phyloP scores from a whole-genome alignment of 208 protist genomes.

The Wallacemonas collosoma region DNA sequence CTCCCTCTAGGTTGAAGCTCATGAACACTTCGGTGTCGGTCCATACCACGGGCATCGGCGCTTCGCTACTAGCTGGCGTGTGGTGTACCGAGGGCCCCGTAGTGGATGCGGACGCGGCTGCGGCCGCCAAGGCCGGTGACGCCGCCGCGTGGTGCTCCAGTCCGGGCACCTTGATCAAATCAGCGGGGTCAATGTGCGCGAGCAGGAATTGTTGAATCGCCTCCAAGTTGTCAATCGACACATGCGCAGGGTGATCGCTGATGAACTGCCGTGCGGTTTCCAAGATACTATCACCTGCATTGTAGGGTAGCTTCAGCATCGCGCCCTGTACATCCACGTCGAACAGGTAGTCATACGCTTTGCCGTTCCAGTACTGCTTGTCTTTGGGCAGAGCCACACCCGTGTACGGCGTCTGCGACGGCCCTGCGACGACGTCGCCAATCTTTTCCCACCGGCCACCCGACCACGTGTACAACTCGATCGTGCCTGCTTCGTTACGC shows the following conservation, averaged over 20 bases:
- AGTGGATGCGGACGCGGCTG: constrained; percentile 6
- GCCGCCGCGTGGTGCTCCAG: background rate
- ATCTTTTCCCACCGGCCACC: constrained; percentile 86
- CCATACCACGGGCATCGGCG: background rate
- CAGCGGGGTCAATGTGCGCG: constrained; percentile 51
- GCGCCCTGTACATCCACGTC: constrained; percentile 88
- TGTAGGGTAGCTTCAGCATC: constrained; percentile 92
- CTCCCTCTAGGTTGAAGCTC: constrained; percentile 16
- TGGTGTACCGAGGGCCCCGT: background rate
- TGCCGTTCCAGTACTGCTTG: constrained; percentile 84
- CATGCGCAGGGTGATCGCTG: constrained; percentile 68
- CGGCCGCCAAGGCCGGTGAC: background rate
- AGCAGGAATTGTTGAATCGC: constrained; percentile 94
- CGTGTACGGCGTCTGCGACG: constrained; percentile 38
- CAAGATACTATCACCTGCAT: constrained; percentile 85
- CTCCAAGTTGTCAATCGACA: constrained; percentile 88
- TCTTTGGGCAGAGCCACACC: constrained; percentile 33
- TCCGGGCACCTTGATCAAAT: constrained; percentile 35
- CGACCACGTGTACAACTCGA: constrained; percentile 84
- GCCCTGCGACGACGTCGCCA: constrained; percentile 90
- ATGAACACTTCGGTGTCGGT: constrained; percentile 4
- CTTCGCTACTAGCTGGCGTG: background rate
- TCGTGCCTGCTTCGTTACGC: constrained; percentile 47
- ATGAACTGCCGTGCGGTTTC: constrained; percentile 91
- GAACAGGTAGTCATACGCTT: constrained; percentile 95